phyloP scores from a whole-genome alignment of 1,284 basidiomycete species.

The Pseudozyma flocculosa region DNA sequence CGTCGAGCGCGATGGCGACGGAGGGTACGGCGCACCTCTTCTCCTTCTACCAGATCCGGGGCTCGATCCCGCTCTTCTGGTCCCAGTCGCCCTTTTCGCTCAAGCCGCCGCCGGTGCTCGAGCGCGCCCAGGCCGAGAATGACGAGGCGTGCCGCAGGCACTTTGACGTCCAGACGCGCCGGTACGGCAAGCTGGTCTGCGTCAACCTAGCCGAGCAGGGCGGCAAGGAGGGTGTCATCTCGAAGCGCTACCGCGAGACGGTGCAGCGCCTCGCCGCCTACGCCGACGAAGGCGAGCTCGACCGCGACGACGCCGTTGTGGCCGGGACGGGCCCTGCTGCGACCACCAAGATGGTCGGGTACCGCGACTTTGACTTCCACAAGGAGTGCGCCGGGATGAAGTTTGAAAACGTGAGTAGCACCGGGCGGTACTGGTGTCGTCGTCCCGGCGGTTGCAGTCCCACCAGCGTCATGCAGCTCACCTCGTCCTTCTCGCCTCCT shows the following conservation, averaged over 20 bases:
- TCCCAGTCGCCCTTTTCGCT: constrained; percentile 83
- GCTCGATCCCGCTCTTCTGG: constrained; percentile 84
- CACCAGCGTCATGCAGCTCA: no score
- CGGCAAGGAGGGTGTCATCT: constrained; percentile 81
- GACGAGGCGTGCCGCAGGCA: constrained; percentile 41
- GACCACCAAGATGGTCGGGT: constrained; percentile 93
- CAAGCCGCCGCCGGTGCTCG: constrained; percentile 85
- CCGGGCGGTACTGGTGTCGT: no score
- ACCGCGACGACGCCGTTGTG: constrained; percentile 66
- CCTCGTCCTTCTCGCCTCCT: no score
- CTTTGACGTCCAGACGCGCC: constrained; percentile 61
- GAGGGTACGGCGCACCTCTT: constrained; percentile 75
- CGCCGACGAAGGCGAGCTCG: constrained; percentile 75
- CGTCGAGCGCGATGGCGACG: constrained; percentile 61
- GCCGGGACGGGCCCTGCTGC: no score
- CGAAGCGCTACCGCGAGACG: constrained; percentile 74
- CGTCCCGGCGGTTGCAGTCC: no score
- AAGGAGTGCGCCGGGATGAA: constrained; percentile 72
- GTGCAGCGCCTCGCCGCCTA: constrained; percentile 60
- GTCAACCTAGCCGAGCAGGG: constrained; percentile 82
- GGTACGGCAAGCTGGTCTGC: constrained; percentile 63
- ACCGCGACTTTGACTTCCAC: constrained; percentile 96
- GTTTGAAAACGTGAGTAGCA: constrained; percentile 63
- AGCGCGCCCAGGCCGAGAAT: constrained; percentile 83
- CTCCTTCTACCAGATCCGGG: constrained; percentile 89